A percentile compares a stretch with the other conserved stretches of the same genome.
Conservation (phyloP, 2,329 filamentous ascomycete genomes). For the Ustulina deusta region DNA sequence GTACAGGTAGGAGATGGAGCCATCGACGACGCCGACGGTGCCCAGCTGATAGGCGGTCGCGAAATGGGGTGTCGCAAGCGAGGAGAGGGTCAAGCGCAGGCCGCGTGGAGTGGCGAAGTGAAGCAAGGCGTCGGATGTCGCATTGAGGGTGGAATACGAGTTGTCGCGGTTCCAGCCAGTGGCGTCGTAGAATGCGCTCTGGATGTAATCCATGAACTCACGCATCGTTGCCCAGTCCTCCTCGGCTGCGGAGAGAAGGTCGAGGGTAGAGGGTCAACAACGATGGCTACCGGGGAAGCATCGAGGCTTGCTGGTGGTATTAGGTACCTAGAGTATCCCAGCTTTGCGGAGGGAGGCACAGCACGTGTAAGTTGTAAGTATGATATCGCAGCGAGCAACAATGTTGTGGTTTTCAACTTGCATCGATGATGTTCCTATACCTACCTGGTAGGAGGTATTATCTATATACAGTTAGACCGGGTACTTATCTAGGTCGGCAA, state of each 20-base stretch:
- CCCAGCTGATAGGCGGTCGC: conserved; percentile 94
- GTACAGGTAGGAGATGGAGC: conserved; percentile 97
- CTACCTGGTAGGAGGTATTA: too few relatives aligned
- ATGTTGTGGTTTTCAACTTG: too few relatives aligned
- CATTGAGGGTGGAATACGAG: conserved; percentile 87
- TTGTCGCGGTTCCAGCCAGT: conserved; percentile 93
- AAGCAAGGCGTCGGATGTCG: conserved; percentile 85
- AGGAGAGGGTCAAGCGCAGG: conserved; percentile 87
- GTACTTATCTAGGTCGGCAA: too few relatives aligned
- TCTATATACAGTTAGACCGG: too few relatives aligned
- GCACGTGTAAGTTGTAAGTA: background rate
- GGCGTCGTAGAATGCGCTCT: conserved; percentile 87
- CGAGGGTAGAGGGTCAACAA: background rate
- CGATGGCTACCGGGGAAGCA: conserved; percentile 31
- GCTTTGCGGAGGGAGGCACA: too few relatives aligned
- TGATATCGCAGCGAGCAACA: background rate
- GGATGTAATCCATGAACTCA: conserved; percentile 97
- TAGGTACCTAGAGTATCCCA: background rate
- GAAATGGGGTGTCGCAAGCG: conserved; percentile 91
- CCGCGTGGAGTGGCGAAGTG: conserved; percentile 89
- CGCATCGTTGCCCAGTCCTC: conserved; percentile 70
- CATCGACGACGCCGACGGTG: conserved; percentile 90
- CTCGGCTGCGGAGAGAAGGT: conserved; percentile 32
- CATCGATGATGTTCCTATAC: too few relatives aligned
- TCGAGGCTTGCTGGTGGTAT: conserved; percentile 17